Evolutionary conservation across 352 stramenopile species (phyloP).

Genomic region (Phytophthora boehmeriae): DNA sequence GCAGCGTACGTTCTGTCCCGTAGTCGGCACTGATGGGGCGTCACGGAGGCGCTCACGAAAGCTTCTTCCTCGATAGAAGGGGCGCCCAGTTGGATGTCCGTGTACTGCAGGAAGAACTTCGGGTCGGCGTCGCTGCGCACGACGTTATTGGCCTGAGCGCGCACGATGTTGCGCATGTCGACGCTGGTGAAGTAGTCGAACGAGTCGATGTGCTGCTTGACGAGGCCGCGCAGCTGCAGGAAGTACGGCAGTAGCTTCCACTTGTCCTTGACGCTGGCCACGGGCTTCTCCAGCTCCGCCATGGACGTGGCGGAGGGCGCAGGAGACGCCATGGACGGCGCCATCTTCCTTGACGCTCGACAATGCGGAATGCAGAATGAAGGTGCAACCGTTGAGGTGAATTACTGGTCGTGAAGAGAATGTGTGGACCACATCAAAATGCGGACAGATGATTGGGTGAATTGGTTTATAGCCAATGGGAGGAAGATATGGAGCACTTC

Average conservation of each 20-base stretch:
- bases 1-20: slow-evolving; percentile 99
- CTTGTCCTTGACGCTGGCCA: slow-evolving; percentile 93
- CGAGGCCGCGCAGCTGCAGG: slow-evolving; percentile 91
- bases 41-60: slow-evolving; percentile 92
- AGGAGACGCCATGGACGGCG: slow-evolving; percentile 32
- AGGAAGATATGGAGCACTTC: too few species aligned
- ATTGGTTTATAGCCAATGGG: too few species aligned
- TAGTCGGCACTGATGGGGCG: slow-evolving; percentile 98
- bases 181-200: slow-evolving; percentile 99
- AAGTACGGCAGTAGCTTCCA: slow-evolving; percentile 99
- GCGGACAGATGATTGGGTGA: too few species aligned
- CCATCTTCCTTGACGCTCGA: slow-evolving; percentile 21
- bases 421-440: slow-evolving; percentile 3
- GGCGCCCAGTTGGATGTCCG: slow-evolving; percentile 97
- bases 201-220: slow-evolving; percentile 99
- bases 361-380: slow-evolving; percentile 39
- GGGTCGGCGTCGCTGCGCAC: slow-evolving; percentile 94
- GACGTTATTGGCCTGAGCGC: slow-evolving; percentile 91
- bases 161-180: slow-evolving; percentile 99
- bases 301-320: slow-evolving; percentile 38
- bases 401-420: slow-evolving; percentile 25
- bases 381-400: slow-evolving; percentile 3
- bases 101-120: slow-evolving; percentile 99
- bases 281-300: slow-evolving; percentile 72
- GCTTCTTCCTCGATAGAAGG: slow-evolving; percentile 98